phyloP scores from a whole-genome alignment of 2,329 filamentous ascomycete species.

The Pseudofabraea citricarpa region DNA sequence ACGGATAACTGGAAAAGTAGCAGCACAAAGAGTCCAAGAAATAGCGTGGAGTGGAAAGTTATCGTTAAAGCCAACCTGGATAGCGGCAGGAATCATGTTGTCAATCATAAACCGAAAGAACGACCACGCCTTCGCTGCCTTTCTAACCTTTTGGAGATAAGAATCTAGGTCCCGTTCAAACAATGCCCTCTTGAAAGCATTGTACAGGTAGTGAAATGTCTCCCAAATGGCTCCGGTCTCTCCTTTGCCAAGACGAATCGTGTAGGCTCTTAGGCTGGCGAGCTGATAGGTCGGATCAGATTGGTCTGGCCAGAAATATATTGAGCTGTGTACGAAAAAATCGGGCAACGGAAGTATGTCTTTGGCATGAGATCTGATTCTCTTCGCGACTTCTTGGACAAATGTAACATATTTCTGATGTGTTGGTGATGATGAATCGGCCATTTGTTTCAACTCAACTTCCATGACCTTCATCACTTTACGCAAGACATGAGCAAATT shows the following conservation, averaged over 20 bases:
- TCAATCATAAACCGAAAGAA: slow-evolving; percentile 1
- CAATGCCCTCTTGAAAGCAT: slow-evolving; percentile 21
- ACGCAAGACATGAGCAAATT: slow-evolving; percentile 12
- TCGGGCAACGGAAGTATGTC: slow-evolving; percentile 18
- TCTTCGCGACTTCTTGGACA: slow-evolving; percentile 15
- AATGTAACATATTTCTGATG: slow-evolving; percentile 19
- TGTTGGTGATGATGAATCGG: slow-evolving; percentile 1
- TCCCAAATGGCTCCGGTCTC: slow-evolving; percentile 11
- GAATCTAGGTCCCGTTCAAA: not conserved
- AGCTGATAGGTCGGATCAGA: slow-evolving; percentile 22
- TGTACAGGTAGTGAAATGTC: slow-evolving; percentile 23
- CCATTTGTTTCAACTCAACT: slow-evolving; percentile 15
- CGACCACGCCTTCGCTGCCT: not conserved
- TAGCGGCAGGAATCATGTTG: not conserved
- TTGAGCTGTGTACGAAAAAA: slow-evolving; percentile 21
- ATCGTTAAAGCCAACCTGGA: not conserved
- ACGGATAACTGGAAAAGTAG: not conserved
- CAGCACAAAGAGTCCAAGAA: not conserved
- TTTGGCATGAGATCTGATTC: slow-evolving; percentile 20
- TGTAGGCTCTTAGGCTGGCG: slow-evolving; percentile 23
- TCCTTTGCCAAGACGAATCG: slow-evolving; percentile 17
- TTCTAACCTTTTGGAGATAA: not conserved
- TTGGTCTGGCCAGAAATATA: slow-evolving; percentile 22
- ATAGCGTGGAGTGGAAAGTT: not conserved
- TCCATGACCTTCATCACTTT: slow-evolving; percentile 22